A percentile compares a stretch with the other conserved stretches of the same genome.
Conservation (phyloP, 352 stramenopile genomes). For the Phytophthora vignae region DNA sequence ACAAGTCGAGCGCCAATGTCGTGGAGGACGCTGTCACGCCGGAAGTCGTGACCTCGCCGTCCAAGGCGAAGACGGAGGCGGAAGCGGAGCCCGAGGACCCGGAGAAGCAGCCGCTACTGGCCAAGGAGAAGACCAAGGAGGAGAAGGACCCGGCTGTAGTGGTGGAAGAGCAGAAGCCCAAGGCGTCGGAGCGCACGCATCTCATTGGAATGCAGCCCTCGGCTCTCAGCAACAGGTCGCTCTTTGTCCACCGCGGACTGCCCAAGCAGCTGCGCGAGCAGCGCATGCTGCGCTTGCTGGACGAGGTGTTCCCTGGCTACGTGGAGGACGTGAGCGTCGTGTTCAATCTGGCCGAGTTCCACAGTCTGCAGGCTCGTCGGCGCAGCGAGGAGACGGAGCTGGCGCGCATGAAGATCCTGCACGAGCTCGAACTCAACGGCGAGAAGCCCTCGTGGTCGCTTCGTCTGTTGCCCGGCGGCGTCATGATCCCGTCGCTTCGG, state of each 20-base stretch:
- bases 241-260: conserved; percentile 83
- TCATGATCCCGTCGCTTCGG: conserved; percentile 74
- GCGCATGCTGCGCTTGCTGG: conserved; percentile 76
- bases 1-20: conserved; percentile 7
- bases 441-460: conserved; percentile 72
- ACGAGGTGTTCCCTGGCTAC: conserved; percentile 86
- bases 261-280: conserved; percentile 81
- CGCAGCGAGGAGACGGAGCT: conserved; percentile 59
- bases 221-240: conserved; percentile 69
- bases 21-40: conserved; percentile 14
- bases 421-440: conserved; percentile 44
- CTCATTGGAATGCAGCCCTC: conserved; percentile 88
- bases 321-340: conserved; percentile 84
- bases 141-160: conserved; percentile 17
- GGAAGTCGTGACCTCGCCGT: conserved; percentile 15
- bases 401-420: conserved; percentile 66
- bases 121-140: conserved; percentile 31
- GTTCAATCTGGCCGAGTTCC: conserved; percentile 83
- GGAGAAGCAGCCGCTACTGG: conserved; percentile 31
- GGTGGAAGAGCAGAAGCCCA: conserved; percentile 17
- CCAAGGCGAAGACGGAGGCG: conserved; percentile 3
- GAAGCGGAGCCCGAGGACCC: conserved; percentile 15
- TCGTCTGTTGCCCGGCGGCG: conserved; percentile 68
- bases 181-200: conserved; percentile 48
- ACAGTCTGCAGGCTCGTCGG: conserved; percentile 61